phyloP scores from a whole-genome alignment of 257 asterid genomes.

The Eucommia ulmoides region DNA sequence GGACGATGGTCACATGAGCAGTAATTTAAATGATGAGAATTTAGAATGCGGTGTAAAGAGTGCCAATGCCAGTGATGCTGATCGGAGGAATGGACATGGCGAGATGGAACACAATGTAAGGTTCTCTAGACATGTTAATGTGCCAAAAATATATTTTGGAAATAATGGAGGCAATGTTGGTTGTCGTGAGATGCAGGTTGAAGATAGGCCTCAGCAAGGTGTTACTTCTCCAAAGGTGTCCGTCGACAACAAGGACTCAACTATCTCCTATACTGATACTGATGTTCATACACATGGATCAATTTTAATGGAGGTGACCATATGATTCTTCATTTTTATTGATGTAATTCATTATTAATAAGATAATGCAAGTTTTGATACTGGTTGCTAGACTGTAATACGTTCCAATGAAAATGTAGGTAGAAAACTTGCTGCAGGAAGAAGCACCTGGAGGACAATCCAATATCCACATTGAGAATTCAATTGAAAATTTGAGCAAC shows the following conservation, averaged over 20 bases:
- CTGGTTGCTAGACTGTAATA: no score
- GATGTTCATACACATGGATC: neutral
- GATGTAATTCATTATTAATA: no score
- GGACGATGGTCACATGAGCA: conserved; percentile 1
- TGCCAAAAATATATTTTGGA: no score
- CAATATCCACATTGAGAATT: no score
- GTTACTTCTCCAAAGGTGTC: conserved; percentile 13
- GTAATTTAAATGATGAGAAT: neutral
- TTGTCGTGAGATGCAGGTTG: conserved; percentile 15
- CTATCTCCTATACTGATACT: neutral
- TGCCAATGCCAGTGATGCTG: conserved; percentile 4
- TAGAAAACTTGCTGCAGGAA: no score
- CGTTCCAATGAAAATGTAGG: no score
- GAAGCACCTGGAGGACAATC: no score
- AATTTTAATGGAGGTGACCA: no score
- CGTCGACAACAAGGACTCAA: conserved; percentile 18
- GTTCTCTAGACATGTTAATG: conserved; percentile 1
- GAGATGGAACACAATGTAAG: conserved; percentile 11
- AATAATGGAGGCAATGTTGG: neutral
- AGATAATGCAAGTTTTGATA: no score
- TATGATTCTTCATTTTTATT: no score
- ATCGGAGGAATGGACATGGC: conserved; percentile 1
- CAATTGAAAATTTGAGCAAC: conserved; percentile 8
- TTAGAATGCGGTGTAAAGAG: neutral
- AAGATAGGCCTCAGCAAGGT: conserved; percentile 6